Percentiles rank a stretch among this genome's conserved stretches.
These are phyloP conservation scores for Kentomonas sorsogonicus DNA, from an alignment of 208 protist species.

Conservation along the genomic window DNA sequence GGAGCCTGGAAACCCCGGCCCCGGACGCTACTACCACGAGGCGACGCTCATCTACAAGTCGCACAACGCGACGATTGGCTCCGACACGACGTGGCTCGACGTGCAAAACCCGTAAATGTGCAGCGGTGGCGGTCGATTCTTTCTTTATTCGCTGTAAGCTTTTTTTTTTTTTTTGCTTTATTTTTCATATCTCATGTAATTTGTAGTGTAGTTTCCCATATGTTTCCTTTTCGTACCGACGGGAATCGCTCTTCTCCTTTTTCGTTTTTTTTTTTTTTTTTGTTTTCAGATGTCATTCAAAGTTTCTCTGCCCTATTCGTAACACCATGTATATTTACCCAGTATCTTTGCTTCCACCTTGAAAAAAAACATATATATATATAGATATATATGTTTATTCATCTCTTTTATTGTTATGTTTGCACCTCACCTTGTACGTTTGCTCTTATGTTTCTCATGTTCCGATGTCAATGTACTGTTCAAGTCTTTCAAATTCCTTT, in stretches of 20 bases:
- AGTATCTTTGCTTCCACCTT: too few relatives aligned
- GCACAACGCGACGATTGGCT: constrained; percentile 74
- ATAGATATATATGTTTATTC: too few relatives aligned
- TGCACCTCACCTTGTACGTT: too few relatives aligned
- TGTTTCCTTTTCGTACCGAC: constrained; percentile 5
- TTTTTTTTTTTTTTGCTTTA: constrained; percentile 12
- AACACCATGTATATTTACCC: not conserved
- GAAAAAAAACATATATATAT: too few relatives aligned
- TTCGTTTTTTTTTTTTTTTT: constrained; percentile 8
- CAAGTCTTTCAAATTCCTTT: too few relatives aligned
- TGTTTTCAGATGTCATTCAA: not conserved
- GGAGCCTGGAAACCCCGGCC: constrained; percentile 28
- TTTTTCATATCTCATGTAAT: constrained; percentile 5
- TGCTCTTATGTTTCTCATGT: too few relatives aligned
- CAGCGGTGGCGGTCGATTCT: not conserved
- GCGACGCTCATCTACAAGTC: constrained; percentile 79
- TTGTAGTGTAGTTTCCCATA: not conserved
- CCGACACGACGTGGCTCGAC: constrained; percentile 49
- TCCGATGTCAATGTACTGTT: too few relatives aligned
- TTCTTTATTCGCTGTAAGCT: not conserved
- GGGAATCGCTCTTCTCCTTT: constrained; percentile 1
- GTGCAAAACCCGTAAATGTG: constrained; percentile 7
- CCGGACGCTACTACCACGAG: constrained; percentile 58
- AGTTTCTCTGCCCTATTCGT: not conserved
- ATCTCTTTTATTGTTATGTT: too few relatives aligned